Percentiles rank a stretch among this genome's conserved stretches.
Evolutionary conservation across 139 green algal species (phyloP).

Genomic region (Protoeuglena noctilucae): DNA sequence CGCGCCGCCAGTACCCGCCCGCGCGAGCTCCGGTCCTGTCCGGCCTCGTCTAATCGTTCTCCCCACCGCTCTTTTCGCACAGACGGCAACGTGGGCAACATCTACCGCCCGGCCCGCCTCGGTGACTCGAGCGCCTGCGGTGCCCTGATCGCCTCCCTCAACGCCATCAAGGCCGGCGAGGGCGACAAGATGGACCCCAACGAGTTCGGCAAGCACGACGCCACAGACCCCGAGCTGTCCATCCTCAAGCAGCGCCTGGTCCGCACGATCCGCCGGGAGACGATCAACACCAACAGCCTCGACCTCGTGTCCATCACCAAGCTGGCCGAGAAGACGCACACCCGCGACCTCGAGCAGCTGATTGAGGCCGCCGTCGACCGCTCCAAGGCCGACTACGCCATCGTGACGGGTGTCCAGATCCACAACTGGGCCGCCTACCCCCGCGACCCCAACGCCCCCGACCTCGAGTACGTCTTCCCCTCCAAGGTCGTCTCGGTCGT

Average conservation of each 20-base stretch:
- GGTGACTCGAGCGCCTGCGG: slow-evolving; percentile 53
- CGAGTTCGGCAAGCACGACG: slow-evolving; percentile 39
- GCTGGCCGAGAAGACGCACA: slow-evolving; percentile 57
- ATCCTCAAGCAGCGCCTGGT: slow-evolving; percentile 75
- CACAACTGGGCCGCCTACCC: slow-evolving; percentile 56
- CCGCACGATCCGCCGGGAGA: slow-evolving; percentile 31
- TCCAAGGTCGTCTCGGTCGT: slow-evolving; percentile 50
- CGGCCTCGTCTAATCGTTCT: too few relatives aligned
- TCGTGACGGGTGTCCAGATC: slow-evolving; percentile 73
- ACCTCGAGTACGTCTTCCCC: slow-evolving; percentile 55
- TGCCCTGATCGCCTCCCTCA: slow-evolving; percentile 42
- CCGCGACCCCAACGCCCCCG: slow-evolving; percentile 22
- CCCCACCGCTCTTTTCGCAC: too few relatives aligned
- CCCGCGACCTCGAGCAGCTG: slow-evolving; percentile 69
- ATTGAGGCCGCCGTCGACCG: slow-evolving; percentile 61
- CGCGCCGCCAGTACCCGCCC: too few relatives aligned
- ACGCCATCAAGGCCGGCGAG: slow-evolving; percentile 23
- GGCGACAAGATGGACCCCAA: slow-evolving; percentile 23
- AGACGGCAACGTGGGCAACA: slow-evolving; percentile 36
- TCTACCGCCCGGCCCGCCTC: slow-evolving; percentile 38
- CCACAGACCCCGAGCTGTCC: slow-evolving; percentile 65
- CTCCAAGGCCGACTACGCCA: slow-evolving; percentile 64
- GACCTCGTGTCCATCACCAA: slow-evolving; percentile 52
- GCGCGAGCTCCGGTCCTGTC: too few relatives aligned
- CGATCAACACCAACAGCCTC: slow-evolving; percentile 18